Base-by-base conservation (phyloP, 2,329 filamentous ascomycete genomes). In the Chaetomium olivaceum region DNA sequence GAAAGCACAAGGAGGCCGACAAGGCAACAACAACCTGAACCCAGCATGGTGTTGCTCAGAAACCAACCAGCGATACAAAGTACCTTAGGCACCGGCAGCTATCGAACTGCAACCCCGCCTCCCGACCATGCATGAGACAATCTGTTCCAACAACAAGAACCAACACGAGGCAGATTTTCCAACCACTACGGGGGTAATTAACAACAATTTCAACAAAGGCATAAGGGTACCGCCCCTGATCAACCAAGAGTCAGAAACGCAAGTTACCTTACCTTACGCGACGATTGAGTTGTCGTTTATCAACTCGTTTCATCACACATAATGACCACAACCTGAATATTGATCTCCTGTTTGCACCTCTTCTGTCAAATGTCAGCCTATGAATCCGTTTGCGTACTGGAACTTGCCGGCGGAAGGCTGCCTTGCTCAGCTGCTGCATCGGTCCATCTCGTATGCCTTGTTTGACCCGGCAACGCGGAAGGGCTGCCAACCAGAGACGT, bases 401-500 rank as follows among this genome's bases (percentile, higher is more conserved):
- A 54, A 27, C 5, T 29, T 51, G 48, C 8, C 56, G 43, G 21
- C 48, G 61, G 61, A 16, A 58, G 27, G 29, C 61, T 21, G 33
- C 33, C 33, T 36, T 36, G 33, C 33, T 29, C 27, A 29, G 27
- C 27, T 29, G 27, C 27, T 36, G 39, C 62, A 61, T 12, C 2
- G 6, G 23, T 2, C 12, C 21, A 39, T 14, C 19, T 48, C 33
- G 21, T 36, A 39, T n/a, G 14, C 52, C 27, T 43, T 63, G 63
- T 60, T 61, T 55, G 65, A 33, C 55, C 67, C 63, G 31, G 31
- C 58, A 25, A 19, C 6, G 23, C 43, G 65, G 64, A 59, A 62
- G 12, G 63, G 61, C 50, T 60, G 48, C 33, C 39, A 55, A 48
- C 65, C 31, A 23, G 43, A 64, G 19, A 64, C 67, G 63, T 66